Conservation (phyloP, 1,284 basidiomycete species). For the Pisolithus thermaeus region DNA sequence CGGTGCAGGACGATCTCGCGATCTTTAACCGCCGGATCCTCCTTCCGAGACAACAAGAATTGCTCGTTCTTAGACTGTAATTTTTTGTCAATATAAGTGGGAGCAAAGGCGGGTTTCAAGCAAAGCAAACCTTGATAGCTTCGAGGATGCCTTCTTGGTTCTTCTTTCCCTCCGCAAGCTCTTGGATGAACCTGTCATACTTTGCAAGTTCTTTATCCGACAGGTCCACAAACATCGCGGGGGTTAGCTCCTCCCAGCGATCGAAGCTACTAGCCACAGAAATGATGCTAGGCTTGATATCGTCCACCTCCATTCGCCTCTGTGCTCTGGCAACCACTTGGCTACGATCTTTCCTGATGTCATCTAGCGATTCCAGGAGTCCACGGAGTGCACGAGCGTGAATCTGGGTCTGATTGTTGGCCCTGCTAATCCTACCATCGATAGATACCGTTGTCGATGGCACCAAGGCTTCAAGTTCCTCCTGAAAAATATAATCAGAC, state of each 20-base stretch:
- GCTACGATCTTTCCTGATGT: conserved; percentile 56
- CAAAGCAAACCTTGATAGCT: conserved; percentile 56
- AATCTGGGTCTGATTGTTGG: conserved; percentile 43
- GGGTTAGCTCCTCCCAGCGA: conserved; percentile 66
- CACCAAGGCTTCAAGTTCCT: conserved; percentile 59
- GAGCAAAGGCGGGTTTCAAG: background rate
- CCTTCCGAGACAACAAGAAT: conserved; percentile 75
- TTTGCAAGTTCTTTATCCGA: conserved; percentile 77
- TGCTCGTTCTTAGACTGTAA: conserved; percentile 64
- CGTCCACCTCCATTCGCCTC: conserved; percentile 63
- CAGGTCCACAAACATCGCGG: conserved; percentile 82
- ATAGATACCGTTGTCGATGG: conserved; percentile 55
- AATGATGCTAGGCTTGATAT: conserved; percentile 69
- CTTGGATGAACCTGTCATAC: conserved; percentile 70
- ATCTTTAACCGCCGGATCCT: conserved; percentile 74
- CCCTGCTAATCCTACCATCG: conserved; percentile 28
- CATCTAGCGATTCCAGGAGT: conserved; percentile 78
- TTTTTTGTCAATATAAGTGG: conserved; percentile 1
- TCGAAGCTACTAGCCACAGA: conserved; percentile 60
- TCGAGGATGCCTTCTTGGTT: conserved; percentile 65
- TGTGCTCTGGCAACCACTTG: conserved; percentile 66
- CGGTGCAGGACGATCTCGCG: conserved; percentile 83
- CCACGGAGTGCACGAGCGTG: conserved; percentile 73
- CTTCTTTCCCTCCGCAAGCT: conserved; percentile 54
- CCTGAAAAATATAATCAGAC: conserved; percentile 38